Evolutionary conservation across 352 stramenopile species (phyloP), one percentile per base, ranked within the genome.

Genomic region (Phytophthora fragariaefolia): DNA sequence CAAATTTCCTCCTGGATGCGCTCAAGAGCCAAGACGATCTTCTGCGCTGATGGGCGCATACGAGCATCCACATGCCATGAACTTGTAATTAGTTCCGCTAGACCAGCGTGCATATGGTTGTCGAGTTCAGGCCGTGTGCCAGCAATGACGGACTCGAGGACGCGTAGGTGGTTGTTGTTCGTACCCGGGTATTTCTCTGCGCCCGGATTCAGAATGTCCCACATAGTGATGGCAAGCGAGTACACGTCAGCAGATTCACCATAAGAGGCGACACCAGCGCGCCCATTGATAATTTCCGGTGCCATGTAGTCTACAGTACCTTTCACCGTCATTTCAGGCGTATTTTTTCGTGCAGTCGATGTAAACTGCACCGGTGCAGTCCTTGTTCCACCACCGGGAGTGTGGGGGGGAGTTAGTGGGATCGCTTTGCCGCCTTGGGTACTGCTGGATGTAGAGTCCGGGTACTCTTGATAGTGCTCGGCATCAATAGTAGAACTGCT

Each of bases 291-390:
- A 7, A 93, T 68, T 56, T 93, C 85, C 0, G 85, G 85, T 8
- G 85, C 84, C 84, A 93, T 93, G 66, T 91, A 91, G 22, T 88
- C 74, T 1, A 88, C 79, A 0, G 85, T 93, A 1, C 85, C 85
- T 24, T 83, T 82, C 1, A 93, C 83, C 10, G 77, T 84, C 77
- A 87, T 78, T 47, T 76, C 64, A 34, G 54, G 71, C 12, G 59
- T 83, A 50, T 24, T 32, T 60, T 66, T 82, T 34, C 82, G 85
- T 69, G 76, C 62, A 50, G 9, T 27, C 32, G 52, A 70, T 26
- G 26, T 50, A 9, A 34, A 62, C 59, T 61, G 26, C 7, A 63
- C 69, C 24, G 50, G 52, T 27, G 55, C 30, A 52, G 42, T 66
- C 53, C 38, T 63, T 4, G 48, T 36, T 13, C 12, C 46, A 27